Base-by-base conservation (phyloP, 371 early-diverging fungal genomes). In the Mucor velutinosus region DNA sequence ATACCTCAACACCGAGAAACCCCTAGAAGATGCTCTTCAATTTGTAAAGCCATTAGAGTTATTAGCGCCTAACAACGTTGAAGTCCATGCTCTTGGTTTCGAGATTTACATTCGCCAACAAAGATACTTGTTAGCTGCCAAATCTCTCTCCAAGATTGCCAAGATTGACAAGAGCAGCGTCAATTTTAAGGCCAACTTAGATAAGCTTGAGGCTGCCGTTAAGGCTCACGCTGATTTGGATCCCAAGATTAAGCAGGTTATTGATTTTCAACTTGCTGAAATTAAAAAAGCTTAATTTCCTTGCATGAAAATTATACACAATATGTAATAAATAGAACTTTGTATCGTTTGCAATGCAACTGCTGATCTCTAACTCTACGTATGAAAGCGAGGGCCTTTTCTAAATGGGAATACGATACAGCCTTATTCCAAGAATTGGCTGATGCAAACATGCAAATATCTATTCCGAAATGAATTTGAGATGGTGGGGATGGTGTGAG, bases 101-200 rank as follows among this genome's bases (percentile, higher is more conserved):
- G 91, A 91, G 62, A 88, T 95, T 15, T 94, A 94, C 69, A 58
- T 92, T 64, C 86, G 93, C 60, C 93, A 92, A 87, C 84, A 87
- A 66, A 93, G 92, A 76, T 87, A 87, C 72, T 74, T 94, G 49
- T 76, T 94, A 65, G 94, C 93, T 4, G 75, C 90, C 64, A 89
- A 84, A 75, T 74, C 88, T 21, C 77, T 95, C 71, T 75, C 89
- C 58, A 85, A 86, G 61, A 85, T 86, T 5, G 65, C 79, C 51
- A 72, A 85, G 43, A 74, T 87, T 45, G 85, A 91, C 21, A 80
- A 82, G 17, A 58, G 73, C 45, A 76, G 87, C 53, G 79, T 88
- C 17, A 65, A 73, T 29, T 74, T 91, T 10, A 79, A 84, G 60
- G 71, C 78, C 39, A 85, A 86, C 57, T 74, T 83, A 23, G 85